phyloP scores from a whole-genome alignment of 495 filamentous ascomycete species.

The Tricharina praecox region DNA sequence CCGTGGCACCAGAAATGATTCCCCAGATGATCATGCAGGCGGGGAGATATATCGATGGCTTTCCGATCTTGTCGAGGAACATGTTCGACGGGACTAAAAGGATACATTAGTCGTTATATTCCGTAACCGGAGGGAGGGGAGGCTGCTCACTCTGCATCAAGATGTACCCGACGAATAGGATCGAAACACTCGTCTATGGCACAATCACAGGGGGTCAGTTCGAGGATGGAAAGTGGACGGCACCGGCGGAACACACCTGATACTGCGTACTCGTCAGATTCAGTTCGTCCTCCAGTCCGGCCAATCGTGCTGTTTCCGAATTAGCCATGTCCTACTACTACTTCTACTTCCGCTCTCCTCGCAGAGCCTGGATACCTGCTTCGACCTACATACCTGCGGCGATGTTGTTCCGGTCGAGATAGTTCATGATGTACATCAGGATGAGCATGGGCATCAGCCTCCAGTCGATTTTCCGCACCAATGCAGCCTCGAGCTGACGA shows the following conservation, averaged over 20 bases:
- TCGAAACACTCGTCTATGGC: constrained; percentile 14
- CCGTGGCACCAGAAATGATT: constrained; percentile 45
- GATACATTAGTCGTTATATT: neutral
- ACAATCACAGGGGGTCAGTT: neutral
- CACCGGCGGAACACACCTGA: constrained; percentile 14
- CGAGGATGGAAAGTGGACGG: too few species aligned
- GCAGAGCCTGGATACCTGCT: constrained; percentile 11
- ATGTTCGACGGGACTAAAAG: constrained; percentile 48
- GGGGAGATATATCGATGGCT: constrained; percentile 49
- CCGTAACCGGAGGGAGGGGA: neutral
- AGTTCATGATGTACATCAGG: constrained; percentile 57
- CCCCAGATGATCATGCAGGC: constrained; percentile 56
- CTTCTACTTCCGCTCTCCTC: constrained; percentile 28
- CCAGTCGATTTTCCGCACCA: constrained; percentile 20
- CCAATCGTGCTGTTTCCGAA: constrained; percentile 24
- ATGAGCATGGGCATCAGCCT: constrained; percentile 23
- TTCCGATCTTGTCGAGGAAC: constrained; percentile 45
- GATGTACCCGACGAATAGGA: constrained; percentile 49
- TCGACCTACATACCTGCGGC: constrained; percentile 16
- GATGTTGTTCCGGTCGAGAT: constrained; percentile 54
- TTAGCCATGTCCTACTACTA: neutral
- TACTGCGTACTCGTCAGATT: constrained; percentile 35
- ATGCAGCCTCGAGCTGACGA: constrained; percentile 6
- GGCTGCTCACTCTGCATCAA: constrained; percentile 17
- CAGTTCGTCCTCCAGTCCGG: constrained; percentile 37